phyloP scores from a whole-genome alignment of 148 eudicot genomes.

The Rhododendron griersonianum region DNA sequence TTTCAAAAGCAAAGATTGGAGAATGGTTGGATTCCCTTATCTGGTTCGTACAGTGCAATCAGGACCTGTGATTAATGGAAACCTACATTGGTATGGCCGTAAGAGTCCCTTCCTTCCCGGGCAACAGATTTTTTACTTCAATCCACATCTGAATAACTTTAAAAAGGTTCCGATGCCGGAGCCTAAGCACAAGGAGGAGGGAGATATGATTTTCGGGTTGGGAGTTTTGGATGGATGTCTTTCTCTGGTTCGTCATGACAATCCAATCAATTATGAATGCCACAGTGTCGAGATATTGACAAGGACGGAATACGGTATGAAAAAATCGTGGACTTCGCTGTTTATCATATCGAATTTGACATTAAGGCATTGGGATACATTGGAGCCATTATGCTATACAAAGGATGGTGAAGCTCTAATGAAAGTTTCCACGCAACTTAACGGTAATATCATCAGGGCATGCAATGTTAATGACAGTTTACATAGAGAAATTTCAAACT shows the following conservation, averaged over 20 bases:
- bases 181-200: neutral
- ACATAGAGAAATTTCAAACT: neutral
- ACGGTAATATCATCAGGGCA: neutral
- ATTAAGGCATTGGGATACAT: neutral
- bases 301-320: conserved; percentile 2
- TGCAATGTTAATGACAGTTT: neutral
- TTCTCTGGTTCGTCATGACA: neutral
- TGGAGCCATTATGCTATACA: neutral
- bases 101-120: no score
- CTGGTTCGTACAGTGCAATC: no score
- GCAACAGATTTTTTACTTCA: neutral
- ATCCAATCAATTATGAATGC: neutral
- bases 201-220: neutral
- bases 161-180: neutral
- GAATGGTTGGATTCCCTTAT: no score
- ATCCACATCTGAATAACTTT: neutral
- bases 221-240: conserved; percentile 1
- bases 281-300: neutral
- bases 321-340: neutral
- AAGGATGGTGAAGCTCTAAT: neutral
- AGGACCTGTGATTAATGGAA: neutral
- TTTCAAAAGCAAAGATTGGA: no score
- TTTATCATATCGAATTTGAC: neutral
- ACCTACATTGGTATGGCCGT: neutral
- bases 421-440: neutral